Evolutionary conservation across 106 monocot genomes (phyloP).

Genomic region (Dactylorhiza incarnata): DNA sequence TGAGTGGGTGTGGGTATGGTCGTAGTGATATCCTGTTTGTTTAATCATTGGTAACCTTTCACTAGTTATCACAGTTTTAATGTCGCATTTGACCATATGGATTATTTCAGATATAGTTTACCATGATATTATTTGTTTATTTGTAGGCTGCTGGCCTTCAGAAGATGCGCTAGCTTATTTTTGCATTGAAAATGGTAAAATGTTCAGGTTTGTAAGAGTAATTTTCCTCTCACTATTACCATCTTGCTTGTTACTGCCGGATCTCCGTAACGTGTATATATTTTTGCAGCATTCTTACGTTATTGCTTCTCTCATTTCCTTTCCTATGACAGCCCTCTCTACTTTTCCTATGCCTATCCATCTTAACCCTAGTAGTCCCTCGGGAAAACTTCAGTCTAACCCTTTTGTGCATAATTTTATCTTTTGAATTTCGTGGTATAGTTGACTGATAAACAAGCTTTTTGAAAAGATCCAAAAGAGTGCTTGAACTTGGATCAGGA

Average conservation of each 20-base stretch:
- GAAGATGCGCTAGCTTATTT: slow-evolving; percentile 48
- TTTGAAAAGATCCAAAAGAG: slow-evolving; percentile 59
- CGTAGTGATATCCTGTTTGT: too few relatives aligned
- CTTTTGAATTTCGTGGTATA: neutral
- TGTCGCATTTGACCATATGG: neutral
- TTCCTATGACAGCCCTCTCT: neutral
- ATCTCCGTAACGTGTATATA: neutral
- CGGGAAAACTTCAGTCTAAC: neutral
- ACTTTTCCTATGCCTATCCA: neutral
- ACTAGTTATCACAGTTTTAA: neutral
- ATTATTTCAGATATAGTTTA: neutral
- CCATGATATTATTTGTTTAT: neutral
- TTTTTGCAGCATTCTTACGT: neutral
- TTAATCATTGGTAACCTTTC: neutral
- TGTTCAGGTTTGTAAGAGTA: slow-evolving; percentile 33
- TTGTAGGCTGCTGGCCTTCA: slow-evolving; percentile 49
- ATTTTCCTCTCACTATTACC: neutral
- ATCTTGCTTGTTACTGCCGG: neutral
- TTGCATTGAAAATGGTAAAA: slow-evolving; percentile 31
- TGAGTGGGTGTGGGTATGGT: too few relatives aligned
- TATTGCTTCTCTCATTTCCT: neutral
- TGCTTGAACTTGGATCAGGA: slow-evolving; percentile 90
- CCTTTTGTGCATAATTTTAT: neutral
- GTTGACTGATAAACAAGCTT: slow-evolving; percentile 8
- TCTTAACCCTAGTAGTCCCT: neutral